Conservation (phyloP, 805 yeast species). For the Starmera caribaea region DNA sequence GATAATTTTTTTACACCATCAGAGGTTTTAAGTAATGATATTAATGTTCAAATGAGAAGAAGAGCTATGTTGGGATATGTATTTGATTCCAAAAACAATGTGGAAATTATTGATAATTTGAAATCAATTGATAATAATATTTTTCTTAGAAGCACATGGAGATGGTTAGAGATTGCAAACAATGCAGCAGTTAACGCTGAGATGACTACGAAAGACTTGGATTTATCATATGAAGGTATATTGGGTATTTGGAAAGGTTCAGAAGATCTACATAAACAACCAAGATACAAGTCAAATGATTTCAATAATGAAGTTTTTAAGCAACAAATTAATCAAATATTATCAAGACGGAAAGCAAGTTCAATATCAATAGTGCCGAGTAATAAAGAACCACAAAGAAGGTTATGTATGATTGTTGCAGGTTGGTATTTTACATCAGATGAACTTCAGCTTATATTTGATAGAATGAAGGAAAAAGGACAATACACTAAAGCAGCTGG, state of each 20-base stretch:
- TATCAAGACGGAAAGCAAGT: constrained; percentile 21
- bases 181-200: constrained; percentile 53
- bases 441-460: constrained; percentile 65
- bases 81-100: constrained; percentile 53
- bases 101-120: constrained; percentile 44
- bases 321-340: constrained; percentile 22
- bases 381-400: constrained; percentile 57
- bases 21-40: constrained; percentile 57
- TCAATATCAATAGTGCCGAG: constrained; percentile 22
- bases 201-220: constrained; percentile 61
- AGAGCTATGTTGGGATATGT: constrained; percentile 73
- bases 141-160: constrained; percentile 78
- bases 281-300: constrained; percentile 27
- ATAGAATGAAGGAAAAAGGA: constrained; percentile 44
- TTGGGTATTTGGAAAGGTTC: constrained; percentile 82
- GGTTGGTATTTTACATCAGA: constrained; percentile 83
- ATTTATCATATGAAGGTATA: constrained; percentile 83
- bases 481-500: constrained; percentile 89
- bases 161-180: constrained; percentile 74
- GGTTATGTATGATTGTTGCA: constrained; percentile 69
- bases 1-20: constrained; percentile 22
- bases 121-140: constrained; percentile 40
- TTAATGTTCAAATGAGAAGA: constrained; percentile 58
- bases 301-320: constrained; percentile 10
- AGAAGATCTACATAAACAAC: constrained; percentile 39